Conservation (phyloP, 2,329 filamentous ascomycete genomes). For the Geosmithia putterillii region DNA sequence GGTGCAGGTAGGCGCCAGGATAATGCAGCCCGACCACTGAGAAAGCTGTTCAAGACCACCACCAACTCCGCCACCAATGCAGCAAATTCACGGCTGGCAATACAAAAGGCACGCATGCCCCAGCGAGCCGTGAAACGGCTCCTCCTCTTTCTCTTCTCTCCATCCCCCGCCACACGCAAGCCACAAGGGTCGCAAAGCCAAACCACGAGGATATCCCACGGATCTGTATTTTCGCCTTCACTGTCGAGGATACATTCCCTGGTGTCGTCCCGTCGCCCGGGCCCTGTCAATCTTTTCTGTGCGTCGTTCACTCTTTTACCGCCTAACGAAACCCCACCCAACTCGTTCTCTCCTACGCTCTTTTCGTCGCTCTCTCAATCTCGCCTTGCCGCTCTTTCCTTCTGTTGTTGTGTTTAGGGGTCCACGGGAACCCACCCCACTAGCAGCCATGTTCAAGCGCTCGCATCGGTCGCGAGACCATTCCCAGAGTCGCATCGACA, state of each 20-base stretch:
- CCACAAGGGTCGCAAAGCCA: constrained; percentile 46
- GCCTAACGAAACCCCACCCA: constrained; percentile 7
- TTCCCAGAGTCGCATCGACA: constrained; percentile 56
- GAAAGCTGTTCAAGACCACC: background rate
- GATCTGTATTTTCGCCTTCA: constrained; percentile 4
- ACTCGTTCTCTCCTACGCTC: constrained; percentile 26
- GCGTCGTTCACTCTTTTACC: constrained; percentile 21
- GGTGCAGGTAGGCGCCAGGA: background rate
- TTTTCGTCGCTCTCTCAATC: constrained; percentile 38
- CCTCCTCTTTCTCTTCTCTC: constrained; percentile 25
- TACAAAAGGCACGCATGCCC: background rate
- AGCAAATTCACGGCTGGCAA: background rate
- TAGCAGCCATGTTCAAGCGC: constrained; percentile 74
- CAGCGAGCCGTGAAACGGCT: constrained; percentile 1
- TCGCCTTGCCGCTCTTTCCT: constrained; percentile 6
- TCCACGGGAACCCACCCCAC: constrained; percentile 1
- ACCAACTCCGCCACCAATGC: background rate
- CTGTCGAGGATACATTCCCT: constrained; percentile 3
- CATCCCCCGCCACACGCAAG: constrained; percentile 36
- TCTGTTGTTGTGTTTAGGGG: background rate
- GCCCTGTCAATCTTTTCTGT: constrained; percentile 34
- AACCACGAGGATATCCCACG: constrained; percentile 7
- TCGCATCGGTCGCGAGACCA: constrained; percentile 69
- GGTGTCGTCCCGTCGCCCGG: constrained; percentile 40
- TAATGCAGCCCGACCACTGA: background rate